Evolutionary conservation across 1,284 basidiomycete species (phyloP).

Genomic region (Pterulicium gracile): DNA sequence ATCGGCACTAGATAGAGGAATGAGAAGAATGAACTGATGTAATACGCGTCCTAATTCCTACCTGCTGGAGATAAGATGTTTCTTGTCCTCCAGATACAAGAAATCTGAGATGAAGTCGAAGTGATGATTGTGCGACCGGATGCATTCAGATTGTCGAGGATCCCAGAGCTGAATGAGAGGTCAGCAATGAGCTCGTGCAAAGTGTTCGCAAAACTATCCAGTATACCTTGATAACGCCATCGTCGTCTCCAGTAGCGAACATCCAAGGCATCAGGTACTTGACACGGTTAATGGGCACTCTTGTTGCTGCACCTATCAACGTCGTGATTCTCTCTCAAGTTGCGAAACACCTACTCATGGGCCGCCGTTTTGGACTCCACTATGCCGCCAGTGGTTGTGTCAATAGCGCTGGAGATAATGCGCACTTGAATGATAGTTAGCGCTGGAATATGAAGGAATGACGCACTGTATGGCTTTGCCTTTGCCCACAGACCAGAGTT

Average conservation of each 20-base stretch:
- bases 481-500: conserved; percentile 78
- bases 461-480: conserved; percentile 71
- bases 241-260: conserved; percentile 84
- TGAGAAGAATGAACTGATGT: conserved; percentile 7
- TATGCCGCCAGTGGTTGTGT: conserved; percentile 55
- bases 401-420: conserved; percentile 44
- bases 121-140: conserved; percentile 76
- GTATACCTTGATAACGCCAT: conserved; percentile 80
- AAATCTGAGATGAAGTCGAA: conserved; percentile 96
- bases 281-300: conserved; percentile 79
- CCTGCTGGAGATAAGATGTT: conserved; percentile 81
- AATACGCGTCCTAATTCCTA: conserved; percentile 21
- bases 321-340: conserved; percentile 25
- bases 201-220: not conserved
- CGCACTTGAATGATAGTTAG: not conserved
- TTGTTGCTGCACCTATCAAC: conserved; percentile 21
- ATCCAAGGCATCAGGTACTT: conserved; percentile 59
- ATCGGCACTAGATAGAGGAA: conserved; percentile 56
- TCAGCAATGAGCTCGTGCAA: not conserved
- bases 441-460: not conserved
- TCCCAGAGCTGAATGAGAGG: conserved; percentile 70
- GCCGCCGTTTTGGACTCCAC: conserved; percentile 51
- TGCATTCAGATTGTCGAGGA: conserved; percentile 52
- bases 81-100: conserved; percentile 76
- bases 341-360: conserved; percentile 61